A percentile compares a stretch with the other conserved stretches of the same genome.
Conservation (phyloP, 2,329 filamentous ascomycete species). For the Trichoderma harzianum region DNA sequence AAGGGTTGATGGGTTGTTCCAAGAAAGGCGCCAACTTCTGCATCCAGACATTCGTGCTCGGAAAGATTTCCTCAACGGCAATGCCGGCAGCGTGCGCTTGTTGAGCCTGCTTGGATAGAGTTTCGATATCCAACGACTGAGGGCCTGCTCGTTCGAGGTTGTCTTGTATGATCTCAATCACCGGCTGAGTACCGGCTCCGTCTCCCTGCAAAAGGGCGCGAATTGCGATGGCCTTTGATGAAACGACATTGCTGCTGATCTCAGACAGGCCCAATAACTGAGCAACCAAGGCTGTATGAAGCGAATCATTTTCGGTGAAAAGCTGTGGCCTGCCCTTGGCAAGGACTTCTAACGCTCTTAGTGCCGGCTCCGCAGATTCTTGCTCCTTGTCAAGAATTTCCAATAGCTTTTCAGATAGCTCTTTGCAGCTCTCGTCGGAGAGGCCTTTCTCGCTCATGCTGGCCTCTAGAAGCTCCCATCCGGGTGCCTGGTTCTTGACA, state of each 20-base stretch:
- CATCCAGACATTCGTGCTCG: conserved; percentile 63
- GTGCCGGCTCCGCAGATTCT: conserved; percentile 27
- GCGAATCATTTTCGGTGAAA: conserved; percentile 42
- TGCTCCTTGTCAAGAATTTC: conserved; percentile 32
- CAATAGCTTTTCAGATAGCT: conserved; percentile 36
- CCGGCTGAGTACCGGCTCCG: conserved; percentile 40
- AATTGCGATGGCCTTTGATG: conserved; percentile 42
- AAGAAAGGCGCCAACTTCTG: conserved; percentile 56
- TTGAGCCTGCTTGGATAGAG: conserved; percentile 34
- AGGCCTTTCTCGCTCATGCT: conserved; percentile 44
- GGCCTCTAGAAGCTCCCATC: conserved; percentile 48
- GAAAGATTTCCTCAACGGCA: conserved; percentile 53
- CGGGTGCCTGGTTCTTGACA: conserved; percentile 31
- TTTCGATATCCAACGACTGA: conserved; percentile 42
- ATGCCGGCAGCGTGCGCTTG: conserved; percentile 30
- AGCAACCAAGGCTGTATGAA: conserved; percentile 50
- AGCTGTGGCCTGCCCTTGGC: conserved; percentile 43
- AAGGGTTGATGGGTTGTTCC: conserved; percentile 50
- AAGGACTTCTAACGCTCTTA: conserved; percentile 49
- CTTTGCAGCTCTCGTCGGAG: conserved; percentile 32
- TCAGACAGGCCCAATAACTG: conserved; percentile 55
- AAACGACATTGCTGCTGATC: conserved; percentile 37
- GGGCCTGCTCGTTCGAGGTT: conserved; percentile 50
- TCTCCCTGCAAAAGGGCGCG: conserved; percentile 46
- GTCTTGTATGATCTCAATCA: conserved; percentile 51